Evolutionary conservation across 2,329 filamentous ascomycete species (phyloP).

Genomic region (Rhynchosporium graminicola): DNA sequence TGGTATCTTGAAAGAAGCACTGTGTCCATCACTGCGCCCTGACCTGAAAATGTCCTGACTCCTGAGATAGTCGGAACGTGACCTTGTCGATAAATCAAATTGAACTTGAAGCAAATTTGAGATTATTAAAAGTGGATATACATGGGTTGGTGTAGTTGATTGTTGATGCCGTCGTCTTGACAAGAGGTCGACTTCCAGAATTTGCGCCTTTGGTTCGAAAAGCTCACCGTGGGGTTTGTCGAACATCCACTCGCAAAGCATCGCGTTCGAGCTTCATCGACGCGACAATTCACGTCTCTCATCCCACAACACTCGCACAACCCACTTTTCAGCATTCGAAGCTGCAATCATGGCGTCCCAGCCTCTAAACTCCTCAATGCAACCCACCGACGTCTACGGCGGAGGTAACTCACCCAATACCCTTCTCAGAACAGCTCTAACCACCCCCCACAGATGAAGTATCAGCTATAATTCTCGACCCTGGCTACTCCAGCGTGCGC

Average conservation of each 20-base stretch:
- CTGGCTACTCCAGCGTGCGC: slow-evolving; percentile 86
- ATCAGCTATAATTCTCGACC: slow-evolving; percentile 92
- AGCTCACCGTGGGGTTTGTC: background rate
- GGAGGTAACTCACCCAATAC: slow-evolving; percentile 50
- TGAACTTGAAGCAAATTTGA: too few species aligned
- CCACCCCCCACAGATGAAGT: slow-evolving; percentile 73
- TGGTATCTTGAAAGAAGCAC: background rate
- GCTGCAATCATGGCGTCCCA: slow-evolving; percentile 53
- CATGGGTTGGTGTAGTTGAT: too few species aligned
- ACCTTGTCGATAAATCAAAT: too few species aligned
- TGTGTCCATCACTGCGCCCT: background rate
- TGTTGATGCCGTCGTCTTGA: too few species aligned
- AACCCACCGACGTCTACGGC: slow-evolving; percentile 64
- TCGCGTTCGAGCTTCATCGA: slow-evolving; percentile 17
- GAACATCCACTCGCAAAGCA: slow-evolving; percentile 9
- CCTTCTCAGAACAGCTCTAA: slow-evolving; percentile 15
- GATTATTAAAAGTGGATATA: too few species aligned
- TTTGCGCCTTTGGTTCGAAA: background rate
- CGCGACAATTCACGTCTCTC: slow-evolving; percentile 14
- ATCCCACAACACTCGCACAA: background rate
- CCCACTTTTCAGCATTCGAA: background rate
- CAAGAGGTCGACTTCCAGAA: too few species aligned
- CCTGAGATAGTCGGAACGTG: too few species aligned
- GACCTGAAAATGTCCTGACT: background rate
- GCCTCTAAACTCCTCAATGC: slow-evolving; percentile 55